These are phyloP conservation scores for Xerocomellus chrysenteron DNA, from an alignment of 768 basidiomycete genomes.

Conservation along the genomic window DNA sequence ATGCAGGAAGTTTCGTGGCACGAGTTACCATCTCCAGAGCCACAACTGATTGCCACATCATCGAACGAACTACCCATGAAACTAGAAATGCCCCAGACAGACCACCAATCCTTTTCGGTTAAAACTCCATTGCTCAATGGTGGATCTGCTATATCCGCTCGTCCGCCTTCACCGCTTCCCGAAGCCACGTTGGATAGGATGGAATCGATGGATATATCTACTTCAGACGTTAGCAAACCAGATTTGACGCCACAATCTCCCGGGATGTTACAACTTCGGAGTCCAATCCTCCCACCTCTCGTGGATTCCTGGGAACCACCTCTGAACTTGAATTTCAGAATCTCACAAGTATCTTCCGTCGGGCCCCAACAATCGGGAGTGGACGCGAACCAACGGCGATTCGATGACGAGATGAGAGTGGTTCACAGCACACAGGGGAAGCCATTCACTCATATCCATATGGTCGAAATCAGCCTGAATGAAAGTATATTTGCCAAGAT, in stretches of 20 bases:
- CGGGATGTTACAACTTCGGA: not conserved
- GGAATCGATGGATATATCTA: not conserved
- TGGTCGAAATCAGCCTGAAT: conserved; percentile 30
- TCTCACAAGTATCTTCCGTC: not conserved
- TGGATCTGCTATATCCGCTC: not conserved
- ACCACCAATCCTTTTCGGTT: not conserved
- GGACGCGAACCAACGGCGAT: conserved; percentile 3
- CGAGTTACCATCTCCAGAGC: not conserved
- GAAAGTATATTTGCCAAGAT: conserved; percentile 29
- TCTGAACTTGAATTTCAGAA: conserved; percentile 18
- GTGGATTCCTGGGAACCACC: conserved; percentile 13
- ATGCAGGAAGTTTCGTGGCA: not conserved
- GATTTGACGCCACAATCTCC: not conserved
- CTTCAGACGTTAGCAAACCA: not conserved
- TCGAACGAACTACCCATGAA: not conserved
- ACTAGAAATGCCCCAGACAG: not conserved
- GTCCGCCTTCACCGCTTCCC: not conserved
- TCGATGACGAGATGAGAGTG: conserved; percentile 19
- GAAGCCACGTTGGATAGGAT: not conserved
- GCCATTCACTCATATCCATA: conserved; percentile 19
- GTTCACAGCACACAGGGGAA: conserved; percentile 19
- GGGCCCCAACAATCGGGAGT: not conserved
- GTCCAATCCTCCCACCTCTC: conserved; percentile 11
- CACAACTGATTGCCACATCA: not conserved
- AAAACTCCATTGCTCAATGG: not conserved